phyloP scores from a whole-genome alignment of 179 eudicot genomes.

The Beta lomatogona region DNA sequence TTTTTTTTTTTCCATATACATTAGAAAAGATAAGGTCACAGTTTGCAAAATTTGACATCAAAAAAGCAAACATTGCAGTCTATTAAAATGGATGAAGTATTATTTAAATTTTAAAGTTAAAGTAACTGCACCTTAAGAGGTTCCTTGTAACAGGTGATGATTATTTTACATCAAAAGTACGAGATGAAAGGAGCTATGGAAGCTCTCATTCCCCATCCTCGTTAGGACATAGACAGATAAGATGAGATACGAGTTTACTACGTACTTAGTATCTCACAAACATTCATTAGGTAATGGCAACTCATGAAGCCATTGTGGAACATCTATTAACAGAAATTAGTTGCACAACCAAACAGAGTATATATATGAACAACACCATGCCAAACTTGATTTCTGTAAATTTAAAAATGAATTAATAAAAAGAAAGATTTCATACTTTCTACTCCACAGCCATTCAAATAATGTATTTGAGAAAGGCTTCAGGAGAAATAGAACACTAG shows the following conservation, averaged over 20 bases:
- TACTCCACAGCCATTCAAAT: background rate
- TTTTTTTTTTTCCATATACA: too few species aligned
- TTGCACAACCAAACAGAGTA: background rate
- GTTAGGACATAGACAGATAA: background rate
- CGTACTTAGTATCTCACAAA: background rate
- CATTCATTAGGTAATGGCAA: background rate
- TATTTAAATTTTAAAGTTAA: too few species aligned
- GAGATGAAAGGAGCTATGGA: background rate
- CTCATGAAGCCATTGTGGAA: background rate
- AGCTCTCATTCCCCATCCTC: background rate
- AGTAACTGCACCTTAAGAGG: slow-evolving; percentile 14
- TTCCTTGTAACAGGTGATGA: background rate
- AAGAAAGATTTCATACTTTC: background rate
- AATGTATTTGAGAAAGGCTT: background rate
- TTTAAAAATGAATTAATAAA: background rate
- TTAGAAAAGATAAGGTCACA: too few species aligned
- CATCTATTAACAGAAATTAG: background rate
- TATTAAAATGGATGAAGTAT: too few species aligned
- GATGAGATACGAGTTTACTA: background rate
- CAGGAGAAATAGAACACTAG: background rate
- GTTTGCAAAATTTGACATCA: too few species aligned
- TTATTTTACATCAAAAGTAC: background rate
- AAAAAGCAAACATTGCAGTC: too few species aligned
- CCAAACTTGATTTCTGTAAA: background rate
- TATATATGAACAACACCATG: background rate